These are phyloP conservation scores for Solanum ossicruentum DNA, from an alignment of 257 asterid species.

Conservation along the genomic window DNA sequence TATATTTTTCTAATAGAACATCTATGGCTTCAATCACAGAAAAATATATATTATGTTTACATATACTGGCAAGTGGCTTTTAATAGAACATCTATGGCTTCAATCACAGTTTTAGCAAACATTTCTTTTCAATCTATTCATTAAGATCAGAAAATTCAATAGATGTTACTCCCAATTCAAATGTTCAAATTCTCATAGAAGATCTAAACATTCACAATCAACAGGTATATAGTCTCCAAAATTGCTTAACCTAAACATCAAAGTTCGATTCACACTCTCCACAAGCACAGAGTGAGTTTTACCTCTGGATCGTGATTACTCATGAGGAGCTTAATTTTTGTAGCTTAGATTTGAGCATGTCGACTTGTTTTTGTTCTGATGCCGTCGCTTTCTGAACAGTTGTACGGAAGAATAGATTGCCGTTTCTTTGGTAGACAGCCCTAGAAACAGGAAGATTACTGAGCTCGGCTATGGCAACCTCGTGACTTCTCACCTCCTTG, in stretches of 20 bases:
- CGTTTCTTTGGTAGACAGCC: slow-evolving; percentile 65
- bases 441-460: slow-evolving; percentile 33
- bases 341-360: slow-evolving; percentile 41
- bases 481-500: slow-evolving; percentile 30
- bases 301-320: neutral
- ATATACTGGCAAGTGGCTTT: too few relatives aligned
- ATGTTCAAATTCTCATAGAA: neutral
- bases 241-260: neutral
- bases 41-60: too few relatives aligned
- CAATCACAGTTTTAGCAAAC: neutral
- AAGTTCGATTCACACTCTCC: neutral
- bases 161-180: neutral
- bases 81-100: too few relatives aligned
- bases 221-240: neutral
- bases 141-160: neutral
- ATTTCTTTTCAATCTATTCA: neutral
- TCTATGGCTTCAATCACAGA: too few relatives aligned
- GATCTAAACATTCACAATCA: neutral
- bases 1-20: too few relatives aligned
- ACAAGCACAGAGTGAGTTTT: neutral
- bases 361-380: slow-evolving; percentile 61
- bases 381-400: slow-evolving; percentile 51
- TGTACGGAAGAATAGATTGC: slow-evolving; percentile 60
- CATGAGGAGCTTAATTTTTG: slow-evolving; percentile 30
- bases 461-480: slow-evolving; percentile 78